Conservation (phyloP, 306 rosid species). For the Ceratonia siliqua region DNA sequence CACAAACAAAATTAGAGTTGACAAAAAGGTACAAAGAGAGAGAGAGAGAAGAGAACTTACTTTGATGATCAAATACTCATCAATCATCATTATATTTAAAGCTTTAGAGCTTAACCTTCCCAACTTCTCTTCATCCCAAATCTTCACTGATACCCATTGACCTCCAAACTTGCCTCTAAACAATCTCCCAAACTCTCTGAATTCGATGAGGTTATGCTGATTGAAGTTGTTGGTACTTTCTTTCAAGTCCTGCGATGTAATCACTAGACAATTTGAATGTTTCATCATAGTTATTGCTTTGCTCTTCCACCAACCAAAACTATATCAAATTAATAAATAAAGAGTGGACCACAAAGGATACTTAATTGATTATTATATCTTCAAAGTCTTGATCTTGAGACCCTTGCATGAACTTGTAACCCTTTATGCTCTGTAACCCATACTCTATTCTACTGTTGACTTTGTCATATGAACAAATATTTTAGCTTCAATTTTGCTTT, state of each 20-base stretch:
- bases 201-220: slow-evolving; percentile 47
- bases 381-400: neutral
- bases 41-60: too few species aligned
- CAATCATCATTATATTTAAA: slow-evolving; percentile 37
- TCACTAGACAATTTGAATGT: slow-evolving; percentile 32
- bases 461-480: neutral
- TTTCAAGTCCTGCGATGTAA: slow-evolving; percentile 49
- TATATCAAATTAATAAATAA: slow-evolving; percentile 3
- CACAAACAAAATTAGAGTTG: neutral
- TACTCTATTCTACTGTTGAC: neutral
- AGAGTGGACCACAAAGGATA: neutral
- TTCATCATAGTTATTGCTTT: slow-evolving; percentile 36
- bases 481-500: neutral
- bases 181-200: slow-evolving; percentile 50
- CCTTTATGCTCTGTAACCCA: neutral
- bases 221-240: slow-evolving; percentile 49
- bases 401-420: slow-evolving; percentile 12
- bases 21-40: too few species aligned
- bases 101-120: slow-evolving; percentile 14
- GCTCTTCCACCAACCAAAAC: slow-evolving; percentile 18
- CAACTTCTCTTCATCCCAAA: slow-evolving; percentile 47
- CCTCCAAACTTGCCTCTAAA: slow-evolving; percentile 52
- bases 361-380: neutral
- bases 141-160: slow-evolving; percentile 50
- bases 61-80: slow-evolving; percentile 42